Evolutionary conservation across 768 basidiomycete genomes (phyloP).

Genomic region (Boletus rubescentipes): DNA sequence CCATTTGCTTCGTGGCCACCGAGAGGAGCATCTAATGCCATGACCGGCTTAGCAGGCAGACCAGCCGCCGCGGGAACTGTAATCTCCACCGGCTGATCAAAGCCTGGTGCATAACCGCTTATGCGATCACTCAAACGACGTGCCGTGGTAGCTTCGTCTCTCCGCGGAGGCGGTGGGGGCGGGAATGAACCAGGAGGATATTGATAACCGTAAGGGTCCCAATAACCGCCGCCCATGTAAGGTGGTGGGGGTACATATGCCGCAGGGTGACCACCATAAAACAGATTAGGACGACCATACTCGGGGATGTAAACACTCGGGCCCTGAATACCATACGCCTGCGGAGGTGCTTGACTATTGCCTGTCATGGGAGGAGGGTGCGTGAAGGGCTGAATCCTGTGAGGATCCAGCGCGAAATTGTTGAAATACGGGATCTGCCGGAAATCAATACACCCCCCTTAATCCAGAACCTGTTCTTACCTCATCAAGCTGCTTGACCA

Average conservation of each 20-base stretch:
- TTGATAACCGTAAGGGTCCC: conserved; percentile 47
- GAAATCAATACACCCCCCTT: conserved; percentile 17
- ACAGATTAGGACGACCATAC: conserved; percentile 40
- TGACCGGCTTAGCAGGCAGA: conserved; percentile 74
- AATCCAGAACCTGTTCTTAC: conserved; percentile 44
- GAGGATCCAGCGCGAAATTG: conserved; percentile 94
- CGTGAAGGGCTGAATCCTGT: conserved; percentile 82
- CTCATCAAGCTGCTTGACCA: conserved; percentile 81
- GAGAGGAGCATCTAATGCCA: conserved; percentile 53
- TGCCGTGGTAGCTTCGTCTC: conserved; percentile 58
- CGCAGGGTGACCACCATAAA: conserved; percentile 39
- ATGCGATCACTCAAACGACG: conserved; percentile 79
- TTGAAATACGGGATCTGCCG: conserved; percentile 85
- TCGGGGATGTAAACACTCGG: conserved; percentile 50
- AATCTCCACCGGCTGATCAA: conserved; percentile 40
- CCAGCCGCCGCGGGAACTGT: conserved; percentile 66
- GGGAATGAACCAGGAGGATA: conserved; percentile 39
- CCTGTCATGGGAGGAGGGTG: conserved; percentile 71
- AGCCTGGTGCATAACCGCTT: conserved; percentile 65
- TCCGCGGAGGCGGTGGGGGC: conserved; percentile 42
- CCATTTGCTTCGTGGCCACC: conserved; percentile 34
- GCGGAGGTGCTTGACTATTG: conserved; percentile 76
- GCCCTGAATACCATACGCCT: conserved; percentile 80
- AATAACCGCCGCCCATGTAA: conserved; percentile 40
- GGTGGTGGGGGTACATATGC: conserved; percentile 37